Conservation (phyloP, 2,329 filamentous ascomycete species). For the Daldinia sp. region DNA sequence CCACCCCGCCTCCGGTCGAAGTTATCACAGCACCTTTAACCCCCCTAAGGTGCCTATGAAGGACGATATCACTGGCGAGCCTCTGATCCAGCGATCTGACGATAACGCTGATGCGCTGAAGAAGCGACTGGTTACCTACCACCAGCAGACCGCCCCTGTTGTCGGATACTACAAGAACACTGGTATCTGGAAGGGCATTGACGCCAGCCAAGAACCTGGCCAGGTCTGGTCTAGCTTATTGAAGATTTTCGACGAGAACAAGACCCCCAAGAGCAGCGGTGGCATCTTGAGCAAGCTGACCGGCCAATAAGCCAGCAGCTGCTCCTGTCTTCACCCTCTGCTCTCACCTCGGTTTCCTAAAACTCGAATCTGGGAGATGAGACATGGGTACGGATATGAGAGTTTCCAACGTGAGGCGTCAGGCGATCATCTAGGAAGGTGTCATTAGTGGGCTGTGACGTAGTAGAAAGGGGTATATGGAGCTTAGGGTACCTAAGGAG, state of each 20-base stretch:
- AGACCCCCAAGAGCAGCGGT: conserved; percentile 55
- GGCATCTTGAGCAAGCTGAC: conserved; percentile 60
- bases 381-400: conserved; percentile 23
- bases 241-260: conserved; percentile 78
- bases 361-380: conserved; percentile 13
- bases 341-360: conserved; percentile 7
- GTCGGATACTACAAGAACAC: conserved; percentile 97
- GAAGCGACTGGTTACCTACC: conserved; percentile 94
- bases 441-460: conserved; percentile 17
- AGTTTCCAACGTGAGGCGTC: conserved; percentile 23
- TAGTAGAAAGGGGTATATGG: conserved; percentile 24
- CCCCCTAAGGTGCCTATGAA: conserved; percentile 94
- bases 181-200: conserved; percentile 95
- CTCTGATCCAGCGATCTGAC: conserved; percentile 93
- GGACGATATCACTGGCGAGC: conserved; percentile 97
- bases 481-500: conserved; percentile 18
- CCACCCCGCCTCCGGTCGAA: conserved; percentile 94
- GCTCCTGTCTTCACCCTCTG: conserved; percentile 10
- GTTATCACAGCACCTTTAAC: conserved; percentile 99
- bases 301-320: conserved; percentile 43
- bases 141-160: conserved; percentile 91
- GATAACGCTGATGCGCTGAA: conserved; percentile 96
- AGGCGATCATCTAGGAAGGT: conserved; percentile 27
- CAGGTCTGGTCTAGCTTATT: conserved; percentile 96
- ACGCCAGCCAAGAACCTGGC: conserved; percentile 94